A percentile compares a stretch with the other conserved stretches of the same genome.
phyloP scores from a whole-genome alignment of 805 yeast genomes.

The Myxozyma melibiosi region DNA sequence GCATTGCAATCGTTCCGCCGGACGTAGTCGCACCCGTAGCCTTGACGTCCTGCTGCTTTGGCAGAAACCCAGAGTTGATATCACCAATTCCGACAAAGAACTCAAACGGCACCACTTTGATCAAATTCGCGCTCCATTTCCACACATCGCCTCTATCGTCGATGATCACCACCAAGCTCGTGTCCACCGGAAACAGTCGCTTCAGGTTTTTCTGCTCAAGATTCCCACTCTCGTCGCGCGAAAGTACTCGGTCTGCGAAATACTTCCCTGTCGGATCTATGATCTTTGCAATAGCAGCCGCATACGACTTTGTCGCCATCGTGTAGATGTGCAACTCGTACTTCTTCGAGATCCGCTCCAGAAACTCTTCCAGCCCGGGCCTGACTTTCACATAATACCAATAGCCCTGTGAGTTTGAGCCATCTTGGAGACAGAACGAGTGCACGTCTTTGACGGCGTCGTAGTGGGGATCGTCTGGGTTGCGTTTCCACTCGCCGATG shows the following conservation, averaged over 20 bases:
- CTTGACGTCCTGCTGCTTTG: constrained; percentile 55
- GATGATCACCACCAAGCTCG: constrained; percentile 92
- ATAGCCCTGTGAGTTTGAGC: constrained; percentile 11
- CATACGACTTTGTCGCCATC: constrained; percentile 96
- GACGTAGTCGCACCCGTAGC: constrained; percentile 12
- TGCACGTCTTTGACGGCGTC: constrained; percentile 80
- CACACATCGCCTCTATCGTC: constrained; percentile 99
- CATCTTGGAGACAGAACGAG: constrained; percentile 78
- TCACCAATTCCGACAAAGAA: constrained; percentile 98
- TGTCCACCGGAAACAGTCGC: constrained; percentile 91
- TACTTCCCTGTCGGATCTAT: constrained; percentile 86
- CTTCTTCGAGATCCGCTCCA: constrained; percentile 59
- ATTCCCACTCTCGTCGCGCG: constrained; percentile 94
- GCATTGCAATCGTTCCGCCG: constrained; percentile 23
- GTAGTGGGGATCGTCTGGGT: constrained; percentile 81
- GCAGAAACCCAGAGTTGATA: constrained; percentile 88
- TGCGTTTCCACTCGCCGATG: constrained; percentile 93
- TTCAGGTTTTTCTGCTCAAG: constrained; percentile 84
- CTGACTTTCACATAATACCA: constrained; percentile 92
- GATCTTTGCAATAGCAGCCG: constrained; percentile 81
- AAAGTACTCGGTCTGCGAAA: constrained; percentile 88
- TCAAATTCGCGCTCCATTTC: constrained; percentile 92
- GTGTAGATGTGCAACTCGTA: constrained; percentile 95
- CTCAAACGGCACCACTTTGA: constrained; percentile 92
- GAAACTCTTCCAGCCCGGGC: constrained; percentile 80